Evolutionary conservation across 495 filamentous ascomycete species (phyloP).

Genomic region (Penicillium flavigenum): DNA sequence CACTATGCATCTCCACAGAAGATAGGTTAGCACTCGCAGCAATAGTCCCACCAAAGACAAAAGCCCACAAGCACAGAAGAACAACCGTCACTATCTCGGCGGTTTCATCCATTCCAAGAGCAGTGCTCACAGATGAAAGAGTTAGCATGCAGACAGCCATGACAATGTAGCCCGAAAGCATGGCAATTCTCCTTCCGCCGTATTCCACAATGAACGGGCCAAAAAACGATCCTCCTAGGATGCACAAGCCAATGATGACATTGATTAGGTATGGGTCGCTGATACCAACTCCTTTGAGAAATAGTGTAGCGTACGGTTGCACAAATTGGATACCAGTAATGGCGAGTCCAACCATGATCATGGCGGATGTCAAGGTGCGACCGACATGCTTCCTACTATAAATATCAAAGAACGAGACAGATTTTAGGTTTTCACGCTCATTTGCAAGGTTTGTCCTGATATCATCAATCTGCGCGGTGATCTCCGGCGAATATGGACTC

Average conservation of each 20-base stretch:
- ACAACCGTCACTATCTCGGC: constrained; percentile 27
- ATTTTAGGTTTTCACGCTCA: constrained; percentile 14
- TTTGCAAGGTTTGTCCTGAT: constrained; percentile 26
- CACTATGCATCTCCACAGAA: constrained; percentile 34
- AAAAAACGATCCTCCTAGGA: constrained; percentile 24
- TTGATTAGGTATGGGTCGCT: constrained; percentile 33
- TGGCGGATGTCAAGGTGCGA: constrained; percentile 23
- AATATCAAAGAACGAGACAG: constrained; percentile 24
- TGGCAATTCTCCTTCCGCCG: constrained; percentile 27
- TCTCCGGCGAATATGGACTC: constrained; percentile 19
- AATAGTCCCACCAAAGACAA: constrained; percentile 32
- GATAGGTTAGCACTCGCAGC: constrained; percentile 23
- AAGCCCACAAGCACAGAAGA: constrained; percentile 30
- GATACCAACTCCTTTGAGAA: constrained; percentile 28
- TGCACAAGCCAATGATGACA: constrained; percentile 32
- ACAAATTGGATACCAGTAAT: constrained; percentile 36
- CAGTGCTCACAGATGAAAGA: constrained; percentile 26
- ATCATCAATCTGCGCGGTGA: constrained; percentile 27
- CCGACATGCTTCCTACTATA: constrained; percentile 23
- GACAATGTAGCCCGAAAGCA: constrained; percentile 23
- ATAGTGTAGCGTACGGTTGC: constrained; percentile 29
- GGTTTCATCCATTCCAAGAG: constrained; percentile 9
- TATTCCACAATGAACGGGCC: constrained; percentile 31
- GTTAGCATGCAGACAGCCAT: constrained; percentile 34
- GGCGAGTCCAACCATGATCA: constrained; percentile 30